Base-by-base conservation (phyloP, 805 yeast species). In the Hagleromyces aurorensis region DNA sequence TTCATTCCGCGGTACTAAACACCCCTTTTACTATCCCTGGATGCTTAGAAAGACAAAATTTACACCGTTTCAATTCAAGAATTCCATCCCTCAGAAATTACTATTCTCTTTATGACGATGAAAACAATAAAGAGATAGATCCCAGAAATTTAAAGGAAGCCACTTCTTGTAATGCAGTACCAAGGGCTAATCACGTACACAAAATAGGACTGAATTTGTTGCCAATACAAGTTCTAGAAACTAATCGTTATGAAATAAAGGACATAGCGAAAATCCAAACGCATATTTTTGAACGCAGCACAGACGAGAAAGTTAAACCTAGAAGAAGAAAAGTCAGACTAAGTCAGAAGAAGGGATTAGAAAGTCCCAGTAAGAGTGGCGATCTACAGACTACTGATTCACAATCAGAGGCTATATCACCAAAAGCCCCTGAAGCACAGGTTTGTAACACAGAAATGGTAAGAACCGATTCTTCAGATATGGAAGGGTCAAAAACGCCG, bases 1-100 rank as follows among this genome's bases (percentile, higher is more conserved):
- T 89, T 27, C 65, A 70, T 15, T 68, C 82, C 1, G 75, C 82
- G 2, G 45, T 46, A 7, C 58, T 21, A 65, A 55, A 13, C 65
- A 59, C 31, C 64, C 66, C 46, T 59, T 64, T 43, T 18, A 43
- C 50, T 7, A 51, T 54, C 15, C 54, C 50, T 8, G 57, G 59
- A 7, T 53, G 58, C 33, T 27, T 57, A 20, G 59, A 55, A 37
- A 52, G 57, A 36, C 57, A 55, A 24, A 55, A 55, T 28, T 34
- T 56, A 27, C 49, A 48, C 23, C 39, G 51, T 11, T 53, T 49
- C 37, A 49, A 47, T 21, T 50, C 59, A 7, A 43, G 52, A 25
- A 48, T 55, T 22, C 59, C 59, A 7, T 50, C 58, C 1, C 29
- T 55, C 25, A 40, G 49, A 13, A 50, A 48, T 21, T 46, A 38